phyloP scores from a whole-genome alignment of 2,329 filamentous ascomycete species.

The Raffaelea deltoideospora region DNA sequence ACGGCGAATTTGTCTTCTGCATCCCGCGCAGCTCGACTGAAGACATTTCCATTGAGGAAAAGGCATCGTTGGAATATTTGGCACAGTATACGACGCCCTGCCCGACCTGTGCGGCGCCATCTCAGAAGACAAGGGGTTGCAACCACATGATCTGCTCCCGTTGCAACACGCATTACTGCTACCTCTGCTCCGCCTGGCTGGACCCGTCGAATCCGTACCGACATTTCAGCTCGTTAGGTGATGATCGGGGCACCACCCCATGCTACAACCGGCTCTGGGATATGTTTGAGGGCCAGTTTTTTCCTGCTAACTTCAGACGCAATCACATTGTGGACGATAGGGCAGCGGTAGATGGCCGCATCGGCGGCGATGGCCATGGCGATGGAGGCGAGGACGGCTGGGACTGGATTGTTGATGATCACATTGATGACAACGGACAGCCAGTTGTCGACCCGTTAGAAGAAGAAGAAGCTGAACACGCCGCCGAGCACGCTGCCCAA shows the following conservation, averaged over 20 bases:
- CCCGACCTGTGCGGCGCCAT: constrained; percentile 71
- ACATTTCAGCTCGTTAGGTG: constrained; percentile 68
- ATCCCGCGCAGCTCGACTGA: constrained; percentile 40
- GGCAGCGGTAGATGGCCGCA: no score
- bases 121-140: constrained; percentile 85
- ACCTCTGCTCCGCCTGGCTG: constrained; percentile 82
- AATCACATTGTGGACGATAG: no score
- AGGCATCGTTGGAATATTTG: constrained; percentile 75
- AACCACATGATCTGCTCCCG: constrained; percentile 94
- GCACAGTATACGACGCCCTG: constrained; percentile 70
- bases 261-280: constrained; percentile 90
- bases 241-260: constrained; percentile 33
- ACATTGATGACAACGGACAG: no score
- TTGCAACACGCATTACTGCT: constrained; percentile 89
- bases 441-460: constrained; percentile 10
- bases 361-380: not conserved
- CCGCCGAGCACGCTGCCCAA: constrained; percentile 20
- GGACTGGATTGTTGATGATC: no score
- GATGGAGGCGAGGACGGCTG: no score
- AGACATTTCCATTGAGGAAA: constrained; percentile 50
- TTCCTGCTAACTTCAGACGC: no score
- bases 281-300: no score
- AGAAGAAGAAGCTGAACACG: constrained; percentile 17
- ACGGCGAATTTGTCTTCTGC: constrained; percentile 67
- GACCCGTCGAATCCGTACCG: constrained; percentile 66